Percentiles rank a stretch among this genome's conserved stretches.
Conservation (phyloP, 768 basidiomycete species). For the Hericium coralloides region DNA sequence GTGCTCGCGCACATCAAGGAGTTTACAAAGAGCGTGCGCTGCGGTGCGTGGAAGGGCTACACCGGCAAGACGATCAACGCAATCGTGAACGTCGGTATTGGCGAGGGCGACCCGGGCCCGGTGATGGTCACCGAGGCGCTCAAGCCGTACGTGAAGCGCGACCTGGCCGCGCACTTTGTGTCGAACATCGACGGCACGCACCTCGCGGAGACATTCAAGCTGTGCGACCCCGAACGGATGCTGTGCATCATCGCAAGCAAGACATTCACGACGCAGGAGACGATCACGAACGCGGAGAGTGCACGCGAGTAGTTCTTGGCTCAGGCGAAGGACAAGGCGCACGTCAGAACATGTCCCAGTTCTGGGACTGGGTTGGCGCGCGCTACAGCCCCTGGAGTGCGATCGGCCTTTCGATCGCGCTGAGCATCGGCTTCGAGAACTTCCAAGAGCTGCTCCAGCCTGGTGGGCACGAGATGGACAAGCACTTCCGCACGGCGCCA, state of each 20-base stretch:
- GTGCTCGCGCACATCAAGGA: constrained; percentile 89
- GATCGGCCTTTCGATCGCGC: constrained; percentile 90
- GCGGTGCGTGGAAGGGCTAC: constrained; percentile 92
- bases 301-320: constrained; percentile 93
- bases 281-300: constrained; percentile 95
- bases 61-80: constrained; percentile 91
- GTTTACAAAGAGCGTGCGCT: constrained; percentile 79
- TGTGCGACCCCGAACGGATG: constrained; percentile 85
- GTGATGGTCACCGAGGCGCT: constrained; percentile 99
- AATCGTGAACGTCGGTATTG: constrained; percentile 98
- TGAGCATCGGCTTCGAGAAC: constrained; percentile 90
- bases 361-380: constrained; percentile 99
- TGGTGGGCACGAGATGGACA: constrained; percentile 98
- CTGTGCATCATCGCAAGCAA: constrained; percentile 98
- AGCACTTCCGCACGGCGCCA: constrained; percentile 86
- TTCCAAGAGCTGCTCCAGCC: constrained; percentile 80
- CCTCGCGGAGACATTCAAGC: constrained; percentile 75
- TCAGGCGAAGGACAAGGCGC: constrained; percentile 76
- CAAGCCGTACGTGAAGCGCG: constrained; percentile 86
- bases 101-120: constrained; percentile 94
- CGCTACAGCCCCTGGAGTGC: constrained; percentile 98
- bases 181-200: constrained; percentile 99
- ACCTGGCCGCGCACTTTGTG: constrained; percentile 82
- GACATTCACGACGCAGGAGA: constrained; percentile 99
- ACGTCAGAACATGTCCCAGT: constrained; percentile 98